Conservation (phyloP, 768 basidiomycete species). For the Agrocybe chaxingu region DNA sequence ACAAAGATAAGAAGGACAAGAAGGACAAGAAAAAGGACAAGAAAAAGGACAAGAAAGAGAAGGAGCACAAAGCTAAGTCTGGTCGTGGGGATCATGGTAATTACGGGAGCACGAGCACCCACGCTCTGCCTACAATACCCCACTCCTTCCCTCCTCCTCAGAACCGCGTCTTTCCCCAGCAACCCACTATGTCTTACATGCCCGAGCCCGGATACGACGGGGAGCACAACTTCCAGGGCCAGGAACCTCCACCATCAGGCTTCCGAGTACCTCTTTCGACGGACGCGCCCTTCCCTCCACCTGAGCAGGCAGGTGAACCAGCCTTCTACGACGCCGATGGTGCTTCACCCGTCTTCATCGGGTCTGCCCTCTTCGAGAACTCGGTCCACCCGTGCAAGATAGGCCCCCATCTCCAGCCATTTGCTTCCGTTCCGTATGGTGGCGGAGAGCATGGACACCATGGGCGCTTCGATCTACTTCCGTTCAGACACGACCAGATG, state of each 20-base stretch:
- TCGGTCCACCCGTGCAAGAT: slow-evolving; percentile 87
- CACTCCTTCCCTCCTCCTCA: neutral
- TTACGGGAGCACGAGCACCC: neutral
- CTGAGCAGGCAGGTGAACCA: slow-evolving; percentile 41
- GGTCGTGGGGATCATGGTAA: slow-evolving; percentile 17
- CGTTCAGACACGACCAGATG: slow-evolving; percentile 65
- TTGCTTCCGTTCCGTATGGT: slow-evolving; percentile 59
- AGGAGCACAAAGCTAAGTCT: slow-evolving; percentile 17
- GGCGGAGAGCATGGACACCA: slow-evolving; percentile 57
- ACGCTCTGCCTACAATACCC: neutral
- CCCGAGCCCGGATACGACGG: neutral
- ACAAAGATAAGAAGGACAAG: slow-evolving; percentile 24
- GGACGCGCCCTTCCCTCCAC: slow-evolving; percentile 40
- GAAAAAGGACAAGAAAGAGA: slow-evolving; percentile 23
- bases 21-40: slow-evolving; percentile 23
- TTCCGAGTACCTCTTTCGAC: slow-evolving; percentile 57
- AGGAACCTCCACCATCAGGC: slow-evolving; percentile 55
- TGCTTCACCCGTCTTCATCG: slow-evolving; percentile 60
- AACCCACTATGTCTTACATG: neutral
- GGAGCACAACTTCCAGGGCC: slow-evolving; percentile 7
- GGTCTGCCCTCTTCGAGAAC: slow-evolving; percentile 64
- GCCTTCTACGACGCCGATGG: slow-evolving; percentile 58
- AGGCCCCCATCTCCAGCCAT: slow-evolving; percentile 49
- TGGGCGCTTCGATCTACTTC: slow-evolving; percentile 74
- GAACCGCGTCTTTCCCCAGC: neutral